phyloP scores from a whole-genome alignment of 2,329 filamentous ascomycete genomes.

The Ceratocystiopsis sp. region DNA sequence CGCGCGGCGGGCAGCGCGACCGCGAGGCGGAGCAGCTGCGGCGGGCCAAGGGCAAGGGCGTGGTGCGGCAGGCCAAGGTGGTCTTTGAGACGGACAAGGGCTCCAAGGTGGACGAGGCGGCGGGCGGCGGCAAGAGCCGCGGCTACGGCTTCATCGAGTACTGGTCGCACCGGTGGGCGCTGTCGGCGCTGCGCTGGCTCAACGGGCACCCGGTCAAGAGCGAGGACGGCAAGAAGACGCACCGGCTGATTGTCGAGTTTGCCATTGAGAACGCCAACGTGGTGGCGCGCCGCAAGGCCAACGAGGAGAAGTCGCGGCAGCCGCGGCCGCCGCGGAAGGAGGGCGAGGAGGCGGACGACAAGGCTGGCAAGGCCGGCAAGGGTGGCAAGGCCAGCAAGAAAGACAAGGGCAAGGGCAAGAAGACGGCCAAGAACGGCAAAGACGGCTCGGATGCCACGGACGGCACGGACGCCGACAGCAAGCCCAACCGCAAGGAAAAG shows the following conservation, averaged over 20 bases:
- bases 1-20: constrained; percentile 64
- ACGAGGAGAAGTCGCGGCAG: constrained; percentile 28
- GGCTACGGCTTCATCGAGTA: constrained; percentile 98
- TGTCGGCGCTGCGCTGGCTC: constrained; percentile 88
- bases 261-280: constrained; percentile 97
- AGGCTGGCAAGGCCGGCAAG: constrained; percentile 13
- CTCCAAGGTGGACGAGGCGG: constrained; percentile 57
- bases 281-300: constrained; percentile 57
- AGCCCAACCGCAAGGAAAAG: constrained; percentile 10
- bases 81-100: constrained; percentile 82
- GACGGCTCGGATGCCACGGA: constrained; percentile 8
- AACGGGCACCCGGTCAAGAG: constrained; percentile 56
- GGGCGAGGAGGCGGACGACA: constrained; percentile 2
- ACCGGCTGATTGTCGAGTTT: constrained; percentile 87
- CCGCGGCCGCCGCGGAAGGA: constrained; percentile 13
- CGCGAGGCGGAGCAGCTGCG: constrained; percentile 63
- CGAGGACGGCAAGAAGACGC: constrained; percentile 52
- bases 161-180: constrained; percentile 75
- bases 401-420: constrained; percentile 1
- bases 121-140: constrained; percentile 55
- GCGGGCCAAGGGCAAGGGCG: constrained; percentile 64
- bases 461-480: constrained; percentile 7
- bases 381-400: constrained; percentile 2
- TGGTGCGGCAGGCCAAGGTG: constrained; percentile 87
- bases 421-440: constrained; percentile 2